Conservation (phyloP, 352 stramenopile genomes). For the Globisporangium rhizosaccharum region DNA sequence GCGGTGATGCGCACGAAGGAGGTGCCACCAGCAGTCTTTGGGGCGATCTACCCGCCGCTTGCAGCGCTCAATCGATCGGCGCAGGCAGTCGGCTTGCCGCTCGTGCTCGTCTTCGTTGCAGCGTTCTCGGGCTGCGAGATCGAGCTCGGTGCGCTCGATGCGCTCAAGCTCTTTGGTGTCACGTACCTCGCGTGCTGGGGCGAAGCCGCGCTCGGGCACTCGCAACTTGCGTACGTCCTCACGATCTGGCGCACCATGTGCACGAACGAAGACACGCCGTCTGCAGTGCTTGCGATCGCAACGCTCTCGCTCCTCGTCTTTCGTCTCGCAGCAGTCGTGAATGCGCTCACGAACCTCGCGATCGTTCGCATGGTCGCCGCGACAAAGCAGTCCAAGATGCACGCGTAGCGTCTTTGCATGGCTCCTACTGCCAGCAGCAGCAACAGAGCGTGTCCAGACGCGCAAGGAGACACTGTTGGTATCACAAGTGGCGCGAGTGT, state of each 20-base stretch:
- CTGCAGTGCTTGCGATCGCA: conserved; percentile 32
- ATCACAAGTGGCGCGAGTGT: too few species aligned
- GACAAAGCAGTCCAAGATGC: conserved; percentile 33
- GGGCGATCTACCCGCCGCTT: conserved; percentile 53
- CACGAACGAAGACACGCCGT: conserved; percentile 32
- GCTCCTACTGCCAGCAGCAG: not conserved
- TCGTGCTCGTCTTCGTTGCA: conserved; percentile 43
- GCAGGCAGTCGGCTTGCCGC: conserved; percentile 36
- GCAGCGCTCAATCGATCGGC: conserved; percentile 45
- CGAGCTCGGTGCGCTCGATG: conserved; percentile 20
- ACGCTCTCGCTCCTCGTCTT: conserved; percentile 39
- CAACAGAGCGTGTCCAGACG: too few species aligned
- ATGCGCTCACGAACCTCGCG: conserved; percentile 49
- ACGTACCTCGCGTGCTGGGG: conserved; percentile 39
- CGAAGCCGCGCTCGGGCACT: conserved; percentile 35
- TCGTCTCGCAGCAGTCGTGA: conserved; percentile 38
- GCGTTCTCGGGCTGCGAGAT: conserved; percentile 46
- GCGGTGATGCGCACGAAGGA: conserved; percentile 42
- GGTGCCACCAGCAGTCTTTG: conserved; percentile 45
- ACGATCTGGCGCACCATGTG: conserved; percentile 53
- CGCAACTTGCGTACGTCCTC: conserved; percentile 48
- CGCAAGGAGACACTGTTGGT: too few species aligned
- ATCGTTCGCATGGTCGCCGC: conserved; percentile 51
- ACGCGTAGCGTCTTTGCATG: conserved; percentile 8
- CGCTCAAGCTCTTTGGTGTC: conserved; percentile 42